Base-by-base conservation (phyloP, 2,329 filamentous ascomycete species). In the Verticillium longisporum region DNA sequence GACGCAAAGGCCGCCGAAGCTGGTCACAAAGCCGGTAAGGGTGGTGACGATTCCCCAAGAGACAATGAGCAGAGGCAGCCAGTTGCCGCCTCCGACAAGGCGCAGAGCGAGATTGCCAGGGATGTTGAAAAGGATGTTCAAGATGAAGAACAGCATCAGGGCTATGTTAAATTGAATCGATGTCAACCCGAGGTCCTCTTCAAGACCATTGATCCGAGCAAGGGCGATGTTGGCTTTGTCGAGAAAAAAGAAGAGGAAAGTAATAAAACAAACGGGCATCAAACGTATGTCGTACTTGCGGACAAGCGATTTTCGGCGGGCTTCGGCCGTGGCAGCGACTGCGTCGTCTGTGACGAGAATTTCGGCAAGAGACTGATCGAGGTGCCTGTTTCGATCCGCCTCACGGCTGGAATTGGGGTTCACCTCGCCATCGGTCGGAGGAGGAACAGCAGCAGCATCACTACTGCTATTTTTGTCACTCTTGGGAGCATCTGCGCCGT, bases 71-170 rank as follows among this genome's bases (percentile, higher is more conserved):
- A 56, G 26, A 2, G 68, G 63, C 10, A 70, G 58, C 61, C 65
- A 65, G 36, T 61, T 57, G 1, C 67, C 65, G 0, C 65, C 68
- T 2, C 67, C 67, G 4, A 68, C 62, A 9, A 63, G 62, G 1
- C 66, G 66, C 1, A 69, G 45, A 5, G 64, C 60, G 11, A 68
- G 59, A 56, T 69, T 69, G 15, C 66, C 66, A 0, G 68, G 68
- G 14, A 69, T 67, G 54, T 67, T 68, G 34, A 69, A 61, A 1
- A 69, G 7, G 26, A 68, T 61, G 15, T 66, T 68, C 14, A 65
- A 61, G 0, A 68, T 58, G 57, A 64, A 69, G 56, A 68, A 68
- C 41, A 68, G 55, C 2, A 66, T 63, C 21, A 68, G 61, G 13
- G 67, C 63, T 13, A 61, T 63, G 36, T 69, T 68, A 57, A 66